phyloP scores from a whole-genome alignment of 108 stramenopile species.

The Schizochytrium sp. region DNA sequence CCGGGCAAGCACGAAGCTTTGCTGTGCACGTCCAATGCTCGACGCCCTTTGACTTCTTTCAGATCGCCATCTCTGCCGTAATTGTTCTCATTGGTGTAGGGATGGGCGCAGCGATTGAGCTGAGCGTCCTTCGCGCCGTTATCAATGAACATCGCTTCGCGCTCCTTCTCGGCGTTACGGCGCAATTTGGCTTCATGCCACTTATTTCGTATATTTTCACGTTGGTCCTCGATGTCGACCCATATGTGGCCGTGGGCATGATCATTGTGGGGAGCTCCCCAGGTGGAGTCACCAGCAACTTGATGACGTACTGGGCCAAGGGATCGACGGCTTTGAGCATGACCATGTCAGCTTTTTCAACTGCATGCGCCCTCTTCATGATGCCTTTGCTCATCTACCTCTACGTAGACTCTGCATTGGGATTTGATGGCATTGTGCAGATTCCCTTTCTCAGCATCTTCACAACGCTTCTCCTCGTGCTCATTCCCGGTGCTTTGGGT shows the following conservation, averaged over 20 bases:
- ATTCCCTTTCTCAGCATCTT: not conserved
- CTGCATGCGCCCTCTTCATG: not conserved
- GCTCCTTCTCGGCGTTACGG: not conserved
- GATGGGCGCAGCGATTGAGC: not conserved
- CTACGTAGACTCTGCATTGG: not conserved
- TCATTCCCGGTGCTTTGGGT: not conserved
- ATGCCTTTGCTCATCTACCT: slow-evolving; percentile 8
- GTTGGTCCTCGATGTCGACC: not conserved
- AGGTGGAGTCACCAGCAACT: slow-evolving; percentile 18
- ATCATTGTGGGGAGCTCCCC: slow-evolving; percentile 19
- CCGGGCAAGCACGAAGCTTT: too few species aligned
- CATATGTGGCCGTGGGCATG: not conserved
- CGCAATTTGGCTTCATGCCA: slow-evolving; percentile 20
- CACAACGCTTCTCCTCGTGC: not conserved
- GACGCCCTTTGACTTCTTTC: too few species aligned
- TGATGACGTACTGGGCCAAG: slow-evolving; percentile 18
- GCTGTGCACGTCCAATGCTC: too few species aligned
- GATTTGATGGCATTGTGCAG: not conserved
- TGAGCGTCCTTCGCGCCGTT: not conserved
- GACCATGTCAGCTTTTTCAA: slow-evolving; percentile 8
- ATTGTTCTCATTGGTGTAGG: not conserved
- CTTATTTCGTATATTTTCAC: not conserved
- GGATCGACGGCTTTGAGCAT: not conserved
- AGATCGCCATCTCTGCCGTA: too few species aligned
- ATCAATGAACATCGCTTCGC: not conserved